phyloP scores from a whole-genome alignment of 83 land plant species.

The Larix sibirica region DNA sequence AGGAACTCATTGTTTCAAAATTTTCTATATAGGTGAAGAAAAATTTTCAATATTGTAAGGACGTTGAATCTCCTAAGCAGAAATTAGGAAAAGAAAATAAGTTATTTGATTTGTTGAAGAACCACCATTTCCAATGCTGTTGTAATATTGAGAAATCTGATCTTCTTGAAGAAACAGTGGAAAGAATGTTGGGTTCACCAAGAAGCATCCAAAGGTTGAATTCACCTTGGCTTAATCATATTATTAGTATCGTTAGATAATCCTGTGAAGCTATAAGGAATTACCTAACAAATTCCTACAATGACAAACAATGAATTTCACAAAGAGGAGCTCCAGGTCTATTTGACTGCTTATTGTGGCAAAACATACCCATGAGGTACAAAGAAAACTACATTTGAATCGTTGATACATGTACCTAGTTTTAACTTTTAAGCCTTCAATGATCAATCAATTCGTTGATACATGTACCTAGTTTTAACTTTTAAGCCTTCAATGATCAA shows the following conservation, averaged over 20 bases:
- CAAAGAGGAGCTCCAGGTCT: too few relatives aligned
- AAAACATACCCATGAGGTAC: too few relatives aligned
- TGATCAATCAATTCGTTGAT: too few relatives aligned
- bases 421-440: too few relatives aligned
- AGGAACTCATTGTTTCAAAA: neutral
- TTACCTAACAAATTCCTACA: too few relatives aligned
- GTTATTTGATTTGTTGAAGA: neutral
- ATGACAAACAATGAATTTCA: too few relatives aligned
- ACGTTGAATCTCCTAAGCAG: neutral
- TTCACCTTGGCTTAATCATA: constrained; percentile 39
- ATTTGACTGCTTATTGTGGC: too few relatives aligned
- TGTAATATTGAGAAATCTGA: neutral
- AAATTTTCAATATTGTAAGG: neutral
- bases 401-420: too few relatives aligned
- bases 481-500: too few relatives aligned
- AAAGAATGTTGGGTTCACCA: constrained; percentile 21
- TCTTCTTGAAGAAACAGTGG: constrained; percentile 2
- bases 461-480: too few relatives aligned
- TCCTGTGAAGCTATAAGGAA: too few relatives aligned
- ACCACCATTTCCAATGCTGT: neutral
- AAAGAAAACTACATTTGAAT: too few relatives aligned
- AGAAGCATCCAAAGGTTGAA: constrained; percentile 23
- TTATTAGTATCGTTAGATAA: neutral
- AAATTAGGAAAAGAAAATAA: neutral
- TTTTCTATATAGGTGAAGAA: constrained; percentile 1